Evolutionary conservation across 768 basidiomycete species (phyloP).

Genomic region (Tulasnella sp.): DNA sequence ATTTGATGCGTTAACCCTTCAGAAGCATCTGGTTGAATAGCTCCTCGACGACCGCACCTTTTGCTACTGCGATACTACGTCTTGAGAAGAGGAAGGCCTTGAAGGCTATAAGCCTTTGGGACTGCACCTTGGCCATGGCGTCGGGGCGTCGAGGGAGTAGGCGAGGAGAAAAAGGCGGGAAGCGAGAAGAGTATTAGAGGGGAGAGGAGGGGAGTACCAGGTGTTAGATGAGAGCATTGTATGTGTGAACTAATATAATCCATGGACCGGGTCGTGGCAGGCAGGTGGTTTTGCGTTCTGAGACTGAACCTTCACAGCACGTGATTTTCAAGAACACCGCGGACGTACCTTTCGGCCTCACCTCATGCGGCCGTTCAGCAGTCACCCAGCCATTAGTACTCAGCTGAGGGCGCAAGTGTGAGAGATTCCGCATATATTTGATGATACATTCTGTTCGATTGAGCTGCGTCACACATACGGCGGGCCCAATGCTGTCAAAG

Average conservation of each 20-base stretch:
- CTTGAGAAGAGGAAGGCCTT: slow-evolving; percentile 7
- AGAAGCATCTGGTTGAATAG: too few species aligned
- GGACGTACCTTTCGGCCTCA: too few species aligned
- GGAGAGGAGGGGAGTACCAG: too few species aligned
- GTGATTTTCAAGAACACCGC: too few species aligned
- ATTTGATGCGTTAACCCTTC: too few species aligned
- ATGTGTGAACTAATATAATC: too few species aligned
- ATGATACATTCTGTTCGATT: background rate
- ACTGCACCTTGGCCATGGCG: background rate
- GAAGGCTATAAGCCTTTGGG: background rate
- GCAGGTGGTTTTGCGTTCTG: too few species aligned
- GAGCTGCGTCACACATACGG: slow-evolving; percentile 36
- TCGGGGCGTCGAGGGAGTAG: background rate
- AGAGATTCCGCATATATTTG: background rate
- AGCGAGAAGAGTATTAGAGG: background rate
- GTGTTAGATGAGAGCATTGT: too few species aligned
- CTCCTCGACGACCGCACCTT: background rate
- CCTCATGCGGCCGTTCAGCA: too few species aligned
- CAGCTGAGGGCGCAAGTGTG: background rate
- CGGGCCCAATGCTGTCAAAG: slow-evolving; percentile 36
- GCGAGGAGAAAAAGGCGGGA: background rate
- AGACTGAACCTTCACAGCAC: too few species aligned
- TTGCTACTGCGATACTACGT: background rate
- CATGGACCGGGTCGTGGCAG: too few species aligned
- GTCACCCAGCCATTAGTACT: too few species aligned